These are phyloP conservation scores for Raphidocelis subcapitata DNA, from an alignment of 139 green algal species.

Conservation along the genomic window DNA sequence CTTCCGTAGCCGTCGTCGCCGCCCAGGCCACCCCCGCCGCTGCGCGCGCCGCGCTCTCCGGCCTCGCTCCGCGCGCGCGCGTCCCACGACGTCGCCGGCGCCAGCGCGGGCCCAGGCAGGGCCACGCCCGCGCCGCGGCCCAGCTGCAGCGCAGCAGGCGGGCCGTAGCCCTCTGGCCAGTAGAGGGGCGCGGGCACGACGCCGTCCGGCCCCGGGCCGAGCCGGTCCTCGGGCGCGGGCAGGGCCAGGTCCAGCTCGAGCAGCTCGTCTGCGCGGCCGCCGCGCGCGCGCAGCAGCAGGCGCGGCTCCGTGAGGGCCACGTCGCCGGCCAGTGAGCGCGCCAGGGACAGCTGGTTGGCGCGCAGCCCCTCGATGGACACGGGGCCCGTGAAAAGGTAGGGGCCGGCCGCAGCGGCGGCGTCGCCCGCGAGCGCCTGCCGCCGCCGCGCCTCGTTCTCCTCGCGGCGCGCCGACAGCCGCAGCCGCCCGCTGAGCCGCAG, in stretches of 20 bases:
- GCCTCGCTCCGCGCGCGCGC: background rate
- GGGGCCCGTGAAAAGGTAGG: conserved; percentile 35
- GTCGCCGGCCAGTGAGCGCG: conserved; percentile 25
- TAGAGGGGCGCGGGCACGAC: conserved; percentile 4
- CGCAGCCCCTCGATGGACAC: conserved; percentile 40
- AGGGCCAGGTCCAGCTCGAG: conserved; percentile 72
- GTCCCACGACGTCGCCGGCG: background rate
- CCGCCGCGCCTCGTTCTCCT: background rate
- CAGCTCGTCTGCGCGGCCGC: conserved; percentile 50
- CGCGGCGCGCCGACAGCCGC: conserved; percentile 3
- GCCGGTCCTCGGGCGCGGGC: conserved; percentile 8
- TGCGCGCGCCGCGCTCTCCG: background rate
- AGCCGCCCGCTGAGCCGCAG: conserved; percentile 12
- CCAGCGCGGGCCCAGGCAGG: background rate
- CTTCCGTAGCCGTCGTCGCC: background rate
- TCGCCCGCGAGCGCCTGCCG: conserved; percentile 1
- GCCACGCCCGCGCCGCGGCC: background rate
- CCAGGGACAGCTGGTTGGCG: conserved; percentile 54
- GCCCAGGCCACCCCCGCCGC: background rate
- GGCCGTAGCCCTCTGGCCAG: conserved; percentile 19
- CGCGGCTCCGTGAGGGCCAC: conserved; percentile 24
- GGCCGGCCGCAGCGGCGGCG: background rate
- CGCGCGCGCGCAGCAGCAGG: conserved; percentile 26
- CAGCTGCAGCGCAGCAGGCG: too few relatives aligned
- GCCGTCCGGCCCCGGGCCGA: conserved; percentile 10